Base-by-base conservation (phyloP, 345 rosid genomes). In the Eucalyptus viminalis region DNA sequence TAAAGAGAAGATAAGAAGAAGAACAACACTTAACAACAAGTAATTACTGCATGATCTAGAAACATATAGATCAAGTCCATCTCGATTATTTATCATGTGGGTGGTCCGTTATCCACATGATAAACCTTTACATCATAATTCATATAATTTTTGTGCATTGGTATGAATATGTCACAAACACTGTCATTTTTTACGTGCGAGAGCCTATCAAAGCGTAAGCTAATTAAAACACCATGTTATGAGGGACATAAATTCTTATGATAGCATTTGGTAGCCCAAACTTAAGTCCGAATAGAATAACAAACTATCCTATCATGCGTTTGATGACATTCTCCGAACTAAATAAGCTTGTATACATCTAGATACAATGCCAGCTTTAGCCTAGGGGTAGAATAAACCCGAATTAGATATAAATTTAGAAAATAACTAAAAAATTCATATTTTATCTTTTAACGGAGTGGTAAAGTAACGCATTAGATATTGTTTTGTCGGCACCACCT, bases 401-500 rank as follows among this genome's bases (percentile, higher is more conserved):
- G 0, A 53, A 21, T 53, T 53, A 53, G 2, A 53, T 53, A 53
- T 21, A 53, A 21, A 53, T 53, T 21, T 21, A 53, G 25, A 21
- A 21, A 19, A 53, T 8, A 0, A 53, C 11, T 53, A 19, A 19
- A 53, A 17, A 19, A 19, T 3, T 53, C 58, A 53, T 19, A 53
- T 53, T 0, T 19, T 8, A 19, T 53, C 0, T 19, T 53, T 53
- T 53, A 53, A 53, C 0, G 4, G 5, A 53, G 5, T 8, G 5
- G 21, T 53, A 21, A 53, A 53, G 25, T 53, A 0, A 53, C 0
- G 2, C 58, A 53, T 4, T 53, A 8, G 24, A 2, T 53, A 53
- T 53, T 53, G 25, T 5, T 8, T 53, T 0, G 0, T 0, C 0
- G 0, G 25, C 11, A 53, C 25, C 5, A 0, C 25, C 1, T 21